Base-by-base conservation (phyloP, 805 yeast species). In the Starmerella potacharoeniae region DNA sequence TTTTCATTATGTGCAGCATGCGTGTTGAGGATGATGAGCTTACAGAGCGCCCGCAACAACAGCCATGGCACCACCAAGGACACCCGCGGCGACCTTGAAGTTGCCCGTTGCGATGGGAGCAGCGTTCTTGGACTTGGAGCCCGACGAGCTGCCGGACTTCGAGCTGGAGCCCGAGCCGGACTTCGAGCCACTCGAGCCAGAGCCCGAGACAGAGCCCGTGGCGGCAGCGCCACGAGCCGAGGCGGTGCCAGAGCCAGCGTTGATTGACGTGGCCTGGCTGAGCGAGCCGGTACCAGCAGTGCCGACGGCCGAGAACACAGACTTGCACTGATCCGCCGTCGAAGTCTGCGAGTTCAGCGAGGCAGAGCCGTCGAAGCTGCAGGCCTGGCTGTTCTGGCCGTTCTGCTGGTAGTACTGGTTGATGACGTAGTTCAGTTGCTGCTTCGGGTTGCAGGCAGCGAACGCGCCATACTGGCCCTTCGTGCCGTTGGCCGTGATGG, bases 281-380 rank as follows among this genome's bases (percentile, higher is more conserved):
- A 74, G 58, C 31, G 67, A 66, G 55, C 88, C 87, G 55, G 80
- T 67, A 68, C 95, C 95, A 51, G 77, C 75, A 57, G 77, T 58
- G 67, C 95, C 95, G 62, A 90, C 89, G 62, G 81, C 77, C 28
- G 71, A 68, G 61, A 86, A 65, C 58, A 75, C 64, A 34, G 80
- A 72, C 36, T 45, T 29, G 72, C 89, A 83, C 42, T 78, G 67
- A 28, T 79, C 70, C 39, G 75, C 75, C 37, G 75, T 68, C 55
- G 73, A 57, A 36, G 77, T 67, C 54, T 71, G 71, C 46, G 71
- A 62, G 53, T 66, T 65, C 53, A 79, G 55, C n/a, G 83, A 65
- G 37, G 90, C 93, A 55, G 83, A 76, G 54, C 95, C 91, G 54
- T 67, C 67, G 69, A 84, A 86, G 68, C 78, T 80, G 73, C 95